Evolutionary conservation across 1,139 yeast species (phyloP).

Genomic region (Scheffersomyces lignicola): DNA sequence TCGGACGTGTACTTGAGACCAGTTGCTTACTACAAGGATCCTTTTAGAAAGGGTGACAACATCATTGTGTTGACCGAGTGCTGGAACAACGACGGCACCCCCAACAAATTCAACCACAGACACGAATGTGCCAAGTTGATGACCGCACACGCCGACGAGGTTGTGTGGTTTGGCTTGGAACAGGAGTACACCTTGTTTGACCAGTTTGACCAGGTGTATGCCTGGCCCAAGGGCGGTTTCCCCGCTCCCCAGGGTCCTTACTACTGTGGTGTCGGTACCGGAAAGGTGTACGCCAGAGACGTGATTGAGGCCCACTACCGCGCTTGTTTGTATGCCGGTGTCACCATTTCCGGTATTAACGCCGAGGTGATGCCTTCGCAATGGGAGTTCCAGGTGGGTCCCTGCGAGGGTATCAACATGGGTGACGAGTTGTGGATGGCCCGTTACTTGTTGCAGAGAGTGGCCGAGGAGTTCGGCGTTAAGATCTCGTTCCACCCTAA

Average conservation of each 20-base stretch:
- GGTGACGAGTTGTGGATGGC: slow-evolving; percentile 98
- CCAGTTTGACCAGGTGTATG: slow-evolving; percentile 85
- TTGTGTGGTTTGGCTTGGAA: slow-evolving; percentile 97
- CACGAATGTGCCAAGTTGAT: slow-evolving; percentile 95
- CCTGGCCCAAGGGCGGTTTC: slow-evolving; percentile 99
- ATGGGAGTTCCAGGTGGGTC: slow-evolving; percentile 99
- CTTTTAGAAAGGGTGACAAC: slow-evolving; percentile 97
- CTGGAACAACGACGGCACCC: slow-evolving; percentile 98
- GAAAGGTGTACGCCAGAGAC: slow-evolving; percentile 97
- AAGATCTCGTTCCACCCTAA: slow-evolving; percentile 99
- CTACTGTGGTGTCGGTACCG: slow-evolving; percentile 99
- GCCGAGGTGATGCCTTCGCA: slow-evolving; percentile 99
- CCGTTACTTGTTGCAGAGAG: slow-evolving; percentile 87
- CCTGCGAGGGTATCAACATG: slow-evolving; percentile 92
- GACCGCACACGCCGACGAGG: slow-evolving; percentile 85
- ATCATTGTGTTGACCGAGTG: slow-evolving; percentile 92
- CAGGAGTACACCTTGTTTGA: slow-evolving; percentile 98
- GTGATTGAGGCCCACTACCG: slow-evolving; percentile 98
- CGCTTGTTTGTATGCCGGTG: slow-evolving; percentile 93
- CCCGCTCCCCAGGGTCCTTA: slow-evolving; percentile 99
- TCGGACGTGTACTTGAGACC: slow-evolving; percentile 95
- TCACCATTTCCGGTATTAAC: slow-evolving; percentile 90
- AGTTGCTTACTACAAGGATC: slow-evolving; percentile 90
- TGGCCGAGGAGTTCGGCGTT: slow-evolving; percentile 98
- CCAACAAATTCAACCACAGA: slow-evolving; percentile 97